A percentile compares a stretch with the other conserved stretches of the same genome.
Evolutionary conservation across 169 alveolate genomes (phyloP).

Genomic region (Eimeria zaria): DNA sequence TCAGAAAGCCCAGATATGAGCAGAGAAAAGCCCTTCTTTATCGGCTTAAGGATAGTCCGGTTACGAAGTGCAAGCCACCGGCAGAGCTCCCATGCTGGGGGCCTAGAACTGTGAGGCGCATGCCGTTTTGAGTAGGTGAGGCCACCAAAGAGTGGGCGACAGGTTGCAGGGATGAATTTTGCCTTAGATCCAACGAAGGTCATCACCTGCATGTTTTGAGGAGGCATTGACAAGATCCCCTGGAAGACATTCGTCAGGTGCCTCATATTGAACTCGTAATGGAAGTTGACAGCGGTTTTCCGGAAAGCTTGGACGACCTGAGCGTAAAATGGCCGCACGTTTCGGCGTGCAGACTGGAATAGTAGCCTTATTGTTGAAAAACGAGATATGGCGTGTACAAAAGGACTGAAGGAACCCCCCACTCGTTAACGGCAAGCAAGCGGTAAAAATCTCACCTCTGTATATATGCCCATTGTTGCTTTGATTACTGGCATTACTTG

Average conservation of each 20-base stretch:
- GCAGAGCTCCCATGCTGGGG: background rate
- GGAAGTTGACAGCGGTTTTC: constrained; percentile 98
- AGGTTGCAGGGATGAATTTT: background rate
- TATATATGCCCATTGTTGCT: constrained; percentile 95
- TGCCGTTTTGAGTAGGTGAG: background rate
- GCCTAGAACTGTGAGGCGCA: background rate
- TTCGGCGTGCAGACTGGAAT: background rate
- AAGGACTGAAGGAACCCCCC: background rate
- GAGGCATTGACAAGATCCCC: constrained; percentile 96
- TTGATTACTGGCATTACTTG: constrained; percentile 94
- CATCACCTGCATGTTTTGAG: constrained; percentile 90
- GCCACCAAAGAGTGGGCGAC: background rate
- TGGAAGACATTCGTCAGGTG: constrained; percentile 97
- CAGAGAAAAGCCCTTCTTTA: background rate
- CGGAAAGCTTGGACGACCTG: constrained; percentile 91
- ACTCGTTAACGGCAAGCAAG: background rate
- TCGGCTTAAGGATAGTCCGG: background rate
- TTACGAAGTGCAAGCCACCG: background rate
- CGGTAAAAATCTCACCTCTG: constrained; percentile 90
- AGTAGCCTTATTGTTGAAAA: background rate
- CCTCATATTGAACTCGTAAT: constrained; percentile 97
- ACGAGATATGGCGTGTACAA: background rate
- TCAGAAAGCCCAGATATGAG: background rate
- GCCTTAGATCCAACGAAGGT: background rate
- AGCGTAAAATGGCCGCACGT: background rate